Evolutionary conservation across 768 basidiomycete genomes (phyloP).

Genomic region (Porpolomopsis calyptriformis): DNA sequence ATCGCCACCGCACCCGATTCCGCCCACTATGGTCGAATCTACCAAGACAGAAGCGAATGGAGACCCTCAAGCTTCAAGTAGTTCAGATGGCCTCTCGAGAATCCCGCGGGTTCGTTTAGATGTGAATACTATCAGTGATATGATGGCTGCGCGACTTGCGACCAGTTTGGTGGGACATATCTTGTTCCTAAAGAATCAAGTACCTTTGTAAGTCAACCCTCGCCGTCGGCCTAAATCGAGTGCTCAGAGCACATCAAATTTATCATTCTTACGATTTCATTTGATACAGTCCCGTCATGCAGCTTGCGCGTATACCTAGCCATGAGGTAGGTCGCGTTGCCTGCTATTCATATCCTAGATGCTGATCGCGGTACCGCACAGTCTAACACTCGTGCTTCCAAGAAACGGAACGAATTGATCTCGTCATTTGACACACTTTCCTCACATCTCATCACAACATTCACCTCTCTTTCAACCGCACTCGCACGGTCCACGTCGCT

Average conservation of each 20-base stretch:
- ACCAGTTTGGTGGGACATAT: constrained; percentile 56
- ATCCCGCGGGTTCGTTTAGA: constrained; percentile 37
- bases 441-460: constrained; percentile 67
- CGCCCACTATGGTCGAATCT: too few species aligned
- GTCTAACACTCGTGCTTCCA: constrained; percentile 39
- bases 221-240: background rate
- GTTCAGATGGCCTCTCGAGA: background rate
- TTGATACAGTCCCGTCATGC: constrained; percentile 46
- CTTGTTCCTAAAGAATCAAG: constrained; percentile 67
- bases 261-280: background rate
- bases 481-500: constrained; percentile 27
- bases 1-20: too few species aligned
- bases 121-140: constrained; percentile 40
- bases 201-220: constrained; percentile 61
- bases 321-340: constrained; percentile 26
- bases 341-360: background rate
- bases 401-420: constrained; percentile 52
- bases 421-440: constrained; percentile 58
- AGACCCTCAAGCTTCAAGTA: too few species aligned
- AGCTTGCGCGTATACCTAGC: constrained; percentile 45
- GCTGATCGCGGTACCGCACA: constrained; percentile 12
- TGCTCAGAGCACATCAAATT: background rate
- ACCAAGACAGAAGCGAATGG: too few species aligned
- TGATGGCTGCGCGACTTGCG: constrained; percentile 55
- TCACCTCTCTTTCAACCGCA: constrained; percentile 60